Evolutionary conservation across 2,329 filamentous ascomycete species (phyloP).

Genomic region (Emergomyces africanus): DNA sequence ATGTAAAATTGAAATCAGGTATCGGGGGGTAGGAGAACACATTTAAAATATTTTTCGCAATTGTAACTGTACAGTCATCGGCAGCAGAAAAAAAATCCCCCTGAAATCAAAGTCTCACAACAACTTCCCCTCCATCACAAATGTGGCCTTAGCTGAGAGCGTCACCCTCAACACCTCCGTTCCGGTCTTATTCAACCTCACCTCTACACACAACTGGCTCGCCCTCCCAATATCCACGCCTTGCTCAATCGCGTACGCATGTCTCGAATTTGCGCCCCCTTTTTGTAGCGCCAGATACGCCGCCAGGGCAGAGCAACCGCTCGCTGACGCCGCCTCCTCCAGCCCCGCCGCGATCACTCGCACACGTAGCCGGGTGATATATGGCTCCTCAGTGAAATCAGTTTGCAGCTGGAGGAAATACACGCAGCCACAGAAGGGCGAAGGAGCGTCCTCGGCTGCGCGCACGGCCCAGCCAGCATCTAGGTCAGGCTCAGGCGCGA

Average conservation of each 20-base stretch:
- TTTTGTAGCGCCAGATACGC: slow-evolving; percentile 33
- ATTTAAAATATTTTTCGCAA: too few relatives aligned
- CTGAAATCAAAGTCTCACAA: slow-evolving; percentile 1
- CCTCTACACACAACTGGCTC: slow-evolving; percentile 37
- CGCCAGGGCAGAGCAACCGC: slow-evolving; percentile 36
- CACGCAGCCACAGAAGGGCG: slow-evolving; percentile 17
- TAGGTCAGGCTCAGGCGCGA: slow-evolving; percentile 16
- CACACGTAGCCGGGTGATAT: slow-evolving; percentile 18
- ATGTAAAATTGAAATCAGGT: too few relatives aligned
- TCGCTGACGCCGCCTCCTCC: slow-evolving; percentile 41
- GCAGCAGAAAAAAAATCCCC: background rate
- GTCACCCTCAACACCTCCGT: slow-evolving; percentile 10
- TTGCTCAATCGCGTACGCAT: slow-evolving; percentile 33
- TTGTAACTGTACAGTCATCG: too few relatives aligned
- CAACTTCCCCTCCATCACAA: slow-evolving; percentile 12
- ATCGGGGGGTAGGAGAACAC: too few relatives aligned
- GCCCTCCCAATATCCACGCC: slow-evolving; percentile 40
- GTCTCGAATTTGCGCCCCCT: slow-evolving; percentile 19
- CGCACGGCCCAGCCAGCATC: slow-evolving; percentile 17
- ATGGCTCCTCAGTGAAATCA: slow-evolving; percentile 15
- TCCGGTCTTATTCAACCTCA: slow-evolving; percentile 27
- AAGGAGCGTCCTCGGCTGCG: slow-evolving; percentile 1
- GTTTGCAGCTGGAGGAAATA: slow-evolving; percentile 19
- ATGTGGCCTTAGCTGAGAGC: slow-evolving; percentile 10
- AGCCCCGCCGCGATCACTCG: slow-evolving; percentile 19